phyloP scores from a whole-genome alignment of 2,329 filamentous ascomycete species.

The Tolypocladium cylindrosporum region DNA sequence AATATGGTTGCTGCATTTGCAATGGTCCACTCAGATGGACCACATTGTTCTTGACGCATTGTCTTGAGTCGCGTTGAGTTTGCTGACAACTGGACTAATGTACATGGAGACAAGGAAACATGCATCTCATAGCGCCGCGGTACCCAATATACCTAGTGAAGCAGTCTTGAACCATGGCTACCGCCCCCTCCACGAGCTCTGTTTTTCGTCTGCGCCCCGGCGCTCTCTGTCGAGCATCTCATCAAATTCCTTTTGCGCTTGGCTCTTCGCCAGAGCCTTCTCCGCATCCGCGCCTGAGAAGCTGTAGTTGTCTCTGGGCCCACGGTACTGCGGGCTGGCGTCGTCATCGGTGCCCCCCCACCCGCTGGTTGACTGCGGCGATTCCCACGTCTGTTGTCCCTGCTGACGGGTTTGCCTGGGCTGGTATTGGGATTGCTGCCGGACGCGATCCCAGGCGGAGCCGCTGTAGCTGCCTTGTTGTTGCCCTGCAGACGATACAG shows the following conservation, averaged over 20 bases:
- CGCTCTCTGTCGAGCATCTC: constrained; percentile 35
- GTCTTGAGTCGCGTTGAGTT: background rate
- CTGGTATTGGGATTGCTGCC: constrained; percentile 24
- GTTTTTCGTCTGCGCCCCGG: constrained; percentile 17
- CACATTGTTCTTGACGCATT: background rate
- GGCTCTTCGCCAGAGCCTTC: constrained; percentile 25
- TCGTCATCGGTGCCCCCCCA: constrained; percentile 15
- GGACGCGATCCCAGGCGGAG: constrained; percentile 36
- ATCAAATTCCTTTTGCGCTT: constrained; percentile 43
- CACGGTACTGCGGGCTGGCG: constrained; percentile 8
- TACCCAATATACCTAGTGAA: background rate
- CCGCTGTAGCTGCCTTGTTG: constrained; percentile 12
- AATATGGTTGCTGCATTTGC: background rate
- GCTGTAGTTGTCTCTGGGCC: constrained; percentile 17
- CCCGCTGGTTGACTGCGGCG: constrained; percentile 5
- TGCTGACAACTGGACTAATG: background rate
- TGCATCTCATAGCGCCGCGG: background rate
- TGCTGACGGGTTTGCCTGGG: constrained; percentile 11
- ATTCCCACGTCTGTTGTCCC: constrained; percentile 8
- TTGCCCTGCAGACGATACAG: constrained; percentile 22
- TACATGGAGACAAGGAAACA: background rate
- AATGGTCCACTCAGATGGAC: background rate
- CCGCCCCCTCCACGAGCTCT: constrained; percentile 13
- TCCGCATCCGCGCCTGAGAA: constrained; percentile 28
- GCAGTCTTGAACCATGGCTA: constrained; percentile 1